Conservation (phyloP, 169 alveolate genomes). For the Amoebophrya sp. region DNA sequence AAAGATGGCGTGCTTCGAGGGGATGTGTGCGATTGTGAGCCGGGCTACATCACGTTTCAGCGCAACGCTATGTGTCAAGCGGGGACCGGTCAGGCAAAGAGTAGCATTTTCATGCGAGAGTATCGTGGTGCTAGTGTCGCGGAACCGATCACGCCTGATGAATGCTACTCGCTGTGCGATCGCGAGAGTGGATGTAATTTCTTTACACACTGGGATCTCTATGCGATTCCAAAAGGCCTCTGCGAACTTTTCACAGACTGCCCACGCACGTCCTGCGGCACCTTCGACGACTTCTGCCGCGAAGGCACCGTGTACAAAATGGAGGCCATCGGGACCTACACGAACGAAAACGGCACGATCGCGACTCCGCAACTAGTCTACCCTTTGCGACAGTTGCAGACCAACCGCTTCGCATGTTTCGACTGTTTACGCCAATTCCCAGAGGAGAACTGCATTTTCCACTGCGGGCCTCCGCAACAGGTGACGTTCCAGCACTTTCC, state of each 20-base stretch:
- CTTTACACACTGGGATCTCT: not conserved
- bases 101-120: not conserved
- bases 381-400: not conserved
- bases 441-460: conserved; percentile 27
- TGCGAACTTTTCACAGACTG: not conserved
- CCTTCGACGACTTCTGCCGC: not conserved
- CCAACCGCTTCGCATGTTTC: not conserved
- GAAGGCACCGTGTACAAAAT: not conserved
- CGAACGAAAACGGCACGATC: not conserved
- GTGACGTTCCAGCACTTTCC: conserved; percentile 31
- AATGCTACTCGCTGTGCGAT: not conserved
- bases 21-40: conserved; percentile 30
- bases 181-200: not conserved
- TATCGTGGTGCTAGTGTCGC: not conserved
- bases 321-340: not conserved
- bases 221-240: not conserved
- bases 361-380: not conserved
- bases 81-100: not conserved
- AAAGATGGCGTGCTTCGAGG: conserved; percentile 13
- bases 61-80: not conserved
- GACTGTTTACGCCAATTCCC: conserved; percentile 17
- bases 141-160: not conserved
- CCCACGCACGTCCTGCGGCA: not conserved
- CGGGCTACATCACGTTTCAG: not conserved
- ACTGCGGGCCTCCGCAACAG: conserved; percentile 33